Conservation (phyloP, 768 basidiomycete genomes). For the Boletus tomentosulus region DNA sequence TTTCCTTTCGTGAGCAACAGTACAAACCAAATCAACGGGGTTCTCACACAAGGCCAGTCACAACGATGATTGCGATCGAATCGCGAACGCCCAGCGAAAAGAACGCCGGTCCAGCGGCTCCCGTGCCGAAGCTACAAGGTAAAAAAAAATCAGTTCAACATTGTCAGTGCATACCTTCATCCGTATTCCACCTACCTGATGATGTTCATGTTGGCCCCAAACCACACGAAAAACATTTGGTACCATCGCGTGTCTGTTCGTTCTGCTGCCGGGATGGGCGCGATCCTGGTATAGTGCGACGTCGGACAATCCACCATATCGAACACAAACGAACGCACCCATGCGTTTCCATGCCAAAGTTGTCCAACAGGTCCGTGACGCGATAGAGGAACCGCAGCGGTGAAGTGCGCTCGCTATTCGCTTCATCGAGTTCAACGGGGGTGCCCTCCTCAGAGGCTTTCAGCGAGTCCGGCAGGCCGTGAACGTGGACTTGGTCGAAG, state of each 20-base stretch:
- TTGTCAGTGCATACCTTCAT: neutral
- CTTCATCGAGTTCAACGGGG: neutral
- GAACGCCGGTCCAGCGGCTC: slow-evolving; percentile 47
- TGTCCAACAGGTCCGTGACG: slow-evolving; percentile 27
- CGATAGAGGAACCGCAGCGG: slow-evolving; percentile 16
- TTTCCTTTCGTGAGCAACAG: neutral
- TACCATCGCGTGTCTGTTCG: slow-evolving; percentile 40
- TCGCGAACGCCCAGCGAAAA: slow-evolving; percentile 46
- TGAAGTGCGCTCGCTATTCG: neutral
- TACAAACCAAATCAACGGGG: neutral
- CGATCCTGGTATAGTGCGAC: slow-evolving; percentile 27
- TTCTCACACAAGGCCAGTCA: slow-evolving; percentile 45
- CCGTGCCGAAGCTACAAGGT: slow-evolving; percentile 41
- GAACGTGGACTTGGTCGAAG: neutral
- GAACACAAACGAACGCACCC: slow-evolving; percentile 27
- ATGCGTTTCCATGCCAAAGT: slow-evolving; percentile 39
- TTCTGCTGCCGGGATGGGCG: slow-evolving; percentile 34
- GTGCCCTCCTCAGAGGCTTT: slow-evolving; percentile 1
- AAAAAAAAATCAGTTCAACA: neutral
- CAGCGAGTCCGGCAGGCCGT: neutral
- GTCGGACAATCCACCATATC: neutral
- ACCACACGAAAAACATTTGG: slow-evolving; percentile 50
- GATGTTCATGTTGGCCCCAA: slow-evolving; percentile 44
- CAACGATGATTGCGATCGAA: slow-evolving; percentile 36
- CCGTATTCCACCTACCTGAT: slow-evolving; percentile 31